phyloP scores from a whole-genome alignment of 2,329 filamentous ascomycete genomes.

The Fusarium nanum region DNA sequence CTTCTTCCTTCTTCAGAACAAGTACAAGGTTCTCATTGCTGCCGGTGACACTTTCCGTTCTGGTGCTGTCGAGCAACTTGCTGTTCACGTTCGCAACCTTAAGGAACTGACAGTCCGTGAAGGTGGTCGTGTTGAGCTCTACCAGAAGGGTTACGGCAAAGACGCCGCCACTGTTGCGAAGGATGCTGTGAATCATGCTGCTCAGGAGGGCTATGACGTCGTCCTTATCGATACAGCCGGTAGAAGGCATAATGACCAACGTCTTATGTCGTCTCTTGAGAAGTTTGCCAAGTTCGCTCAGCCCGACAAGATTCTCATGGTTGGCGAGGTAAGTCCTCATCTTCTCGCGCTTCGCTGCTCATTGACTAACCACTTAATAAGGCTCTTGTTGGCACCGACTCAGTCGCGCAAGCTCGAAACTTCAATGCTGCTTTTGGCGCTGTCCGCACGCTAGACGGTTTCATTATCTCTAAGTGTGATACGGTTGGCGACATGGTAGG shows the following conservation, averaged over 20 bases:
- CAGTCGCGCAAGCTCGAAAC: constrained; percentile 93
- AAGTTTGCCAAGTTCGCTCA: constrained; percentile 97
- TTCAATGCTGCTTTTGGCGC: constrained; percentile 94
- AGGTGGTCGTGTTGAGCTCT: constrained; percentile 86
- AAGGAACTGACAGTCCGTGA: constrained; percentile 89
- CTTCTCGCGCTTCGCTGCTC: neutral
- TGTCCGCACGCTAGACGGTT: constrained; percentile 85
- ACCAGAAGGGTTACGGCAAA: constrained; percentile 97
- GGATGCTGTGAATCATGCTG: constrained; percentile 87
- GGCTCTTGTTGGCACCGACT: constrained; percentile 94
- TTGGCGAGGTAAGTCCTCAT: constrained; percentile 65
- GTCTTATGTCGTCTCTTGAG: constrained; percentile 95
- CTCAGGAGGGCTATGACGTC: constrained; percentile 83
- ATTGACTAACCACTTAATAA: constrained; percentile 42
- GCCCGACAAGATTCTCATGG: constrained; percentile 99
- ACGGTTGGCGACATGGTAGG: constrained; percentile 99
- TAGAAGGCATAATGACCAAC: constrained; percentile 92
- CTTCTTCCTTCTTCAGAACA: constrained; percentile 97
- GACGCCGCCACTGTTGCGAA: constrained; percentile 96
- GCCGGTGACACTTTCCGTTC: constrained; percentile 98
- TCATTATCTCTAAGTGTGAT: constrained; percentile 98
- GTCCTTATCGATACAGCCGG: constrained; percentile 98
- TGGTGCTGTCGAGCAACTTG: constrained; percentile 95
- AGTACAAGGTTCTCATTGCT: constrained; percentile 92
- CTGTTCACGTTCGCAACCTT: constrained; percentile 93